Evolutionary conservation across 805 yeast species (phyloP), one percentile per base, ranked within the genome.

Genomic region (Metschnikowia anglica): DNA sequence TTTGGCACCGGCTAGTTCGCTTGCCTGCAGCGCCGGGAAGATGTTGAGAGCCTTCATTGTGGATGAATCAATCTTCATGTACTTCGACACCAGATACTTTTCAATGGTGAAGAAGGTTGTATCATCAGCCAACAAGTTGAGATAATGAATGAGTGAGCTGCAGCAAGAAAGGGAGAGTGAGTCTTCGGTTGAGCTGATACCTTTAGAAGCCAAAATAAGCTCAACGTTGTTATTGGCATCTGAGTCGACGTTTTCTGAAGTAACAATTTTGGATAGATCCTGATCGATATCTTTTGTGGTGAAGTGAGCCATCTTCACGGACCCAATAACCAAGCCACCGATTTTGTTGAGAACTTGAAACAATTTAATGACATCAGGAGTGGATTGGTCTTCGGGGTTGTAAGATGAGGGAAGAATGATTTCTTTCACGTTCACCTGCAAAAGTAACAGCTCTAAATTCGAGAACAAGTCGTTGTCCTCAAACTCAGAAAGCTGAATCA

Each of bases 361-460:
- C 41, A 91, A 68, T 59, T 88, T 89, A 35, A 73, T 70, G 37
- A 76, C 64, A 44, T 85, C 91, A 4, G 77, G 65, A 11, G 53
- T 44, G 24, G 45, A 20, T 43, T 79, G 84, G 16, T 53, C 40
- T 56, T 46, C 72, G 4, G 63, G 62, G 21, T 60, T 63, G 42
- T 68, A 63, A 34, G 58, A 54, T 4, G 69, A 65, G 10, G 84
- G 83, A 5, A 91, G 54, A 12, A 93, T 59, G 30, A 88, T 82
- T 59, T 93, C 99, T 55, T 85, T 87, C 5, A 89, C 88, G 16
- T 96, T 96, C 26, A 89, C 68, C 61, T 93, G 99, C 52, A 93
- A 84, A 45, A 90, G 62, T 37, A 89, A 72, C 35, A 95, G 82
- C 61, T 93, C 98, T 48, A 91, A 63, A 58, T 90, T 91, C 1